Percentiles rank a stretch among this genome's conserved stretches.
These are phyloP conservation scores for Diddensiella santjacobensis DNA, from an alignment of 805 yeast species.

Conservation along the genomic window DNA sequence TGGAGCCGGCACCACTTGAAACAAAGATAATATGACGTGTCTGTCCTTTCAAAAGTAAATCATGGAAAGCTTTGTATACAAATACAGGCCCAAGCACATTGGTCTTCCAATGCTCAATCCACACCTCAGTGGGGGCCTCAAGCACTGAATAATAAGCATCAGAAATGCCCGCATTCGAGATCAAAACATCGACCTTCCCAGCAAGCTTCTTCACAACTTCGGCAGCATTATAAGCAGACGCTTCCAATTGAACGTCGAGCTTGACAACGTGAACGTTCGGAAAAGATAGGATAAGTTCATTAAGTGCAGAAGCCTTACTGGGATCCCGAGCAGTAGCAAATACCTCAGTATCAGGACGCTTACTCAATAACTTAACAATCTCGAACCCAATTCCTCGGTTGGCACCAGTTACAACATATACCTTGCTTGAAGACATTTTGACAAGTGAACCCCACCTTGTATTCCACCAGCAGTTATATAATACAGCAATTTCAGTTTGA, in stretches of 20 bases:
- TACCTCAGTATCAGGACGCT: conserved; percentile 24
- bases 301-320: conserved; percentile 11
- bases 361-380: conserved; percentile 28
- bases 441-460: too few species aligned
- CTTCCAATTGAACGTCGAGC: conserved; percentile 24
- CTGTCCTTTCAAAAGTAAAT: conserved; percentile 23
- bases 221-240: conserved; percentile 21
- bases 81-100: conserved; percentile 30
- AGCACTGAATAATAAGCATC: conserved; percentile 4
- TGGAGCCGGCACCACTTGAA: conserved; percentile 31
- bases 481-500: too few species aligned
- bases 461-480: too few species aligned
- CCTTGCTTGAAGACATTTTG: conserved; percentile 26
- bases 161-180: conserved; percentile 29
- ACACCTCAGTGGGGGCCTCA: neutral
- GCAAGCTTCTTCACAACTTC: conserved; percentile 15
- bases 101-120: conserved; percentile 20
- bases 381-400: conserved; percentile 37
- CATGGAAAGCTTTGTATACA: conserved; percentile 22
- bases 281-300: conserved; percentile 7
- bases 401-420: conserved; percentile 34
- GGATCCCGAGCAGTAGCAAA: conserved; percentile 25
- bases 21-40: conserved; percentile 30
- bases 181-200: conserved; percentile 29
- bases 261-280: conserved; percentile 27